Percentiles rank a stretch among this genome's conserved stretches.
Conservation (phyloP, 139 green algal genomes). For the Chlorella sp. region DNA sequence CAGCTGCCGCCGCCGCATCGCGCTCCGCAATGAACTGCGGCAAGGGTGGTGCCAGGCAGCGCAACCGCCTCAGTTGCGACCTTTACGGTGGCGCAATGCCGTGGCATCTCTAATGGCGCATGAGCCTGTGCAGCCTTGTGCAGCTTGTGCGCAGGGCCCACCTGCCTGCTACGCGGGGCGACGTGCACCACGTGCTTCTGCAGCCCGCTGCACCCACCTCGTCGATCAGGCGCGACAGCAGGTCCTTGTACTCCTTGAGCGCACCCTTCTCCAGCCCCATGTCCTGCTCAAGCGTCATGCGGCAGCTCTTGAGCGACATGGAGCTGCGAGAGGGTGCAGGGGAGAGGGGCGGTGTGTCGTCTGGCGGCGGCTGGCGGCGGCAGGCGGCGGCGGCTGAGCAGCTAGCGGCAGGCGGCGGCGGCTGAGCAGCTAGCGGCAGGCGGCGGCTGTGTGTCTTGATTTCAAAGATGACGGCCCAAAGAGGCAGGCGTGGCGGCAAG, state of each 20-base stretch:
- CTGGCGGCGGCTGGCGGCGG: neutral
- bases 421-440: neutral
- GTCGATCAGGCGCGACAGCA: constrained; percentile 36
- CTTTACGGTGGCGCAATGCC: too few species aligned
- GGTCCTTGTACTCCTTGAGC: constrained; percentile 43
- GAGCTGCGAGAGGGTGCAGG: neutral
- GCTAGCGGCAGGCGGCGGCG: neutral
- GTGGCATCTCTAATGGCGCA: too few species aligned
- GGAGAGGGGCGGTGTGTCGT: neutral
- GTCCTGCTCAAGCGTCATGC: constrained; percentile 31
- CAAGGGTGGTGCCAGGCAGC: neutral
- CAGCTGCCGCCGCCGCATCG: neutral
- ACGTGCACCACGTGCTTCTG: neutral
- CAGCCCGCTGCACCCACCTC: constrained; percentile 1
- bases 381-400: neutral
- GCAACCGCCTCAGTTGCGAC: neutral
- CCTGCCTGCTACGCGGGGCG: too few species aligned
- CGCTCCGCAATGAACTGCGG: neutral
- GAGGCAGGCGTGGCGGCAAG: too few species aligned
- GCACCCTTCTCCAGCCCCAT: constrained; percentile 33
- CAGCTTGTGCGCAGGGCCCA: too few species aligned
- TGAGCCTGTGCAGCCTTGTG: too few species aligned
- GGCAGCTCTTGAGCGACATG: constrained; percentile 31
- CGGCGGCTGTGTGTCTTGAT: neutral
- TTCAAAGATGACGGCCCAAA: neutral